phyloP scores from a whole-genome alignment of 345 rosid genomes.

The Salix arbutifolia region DNA sequence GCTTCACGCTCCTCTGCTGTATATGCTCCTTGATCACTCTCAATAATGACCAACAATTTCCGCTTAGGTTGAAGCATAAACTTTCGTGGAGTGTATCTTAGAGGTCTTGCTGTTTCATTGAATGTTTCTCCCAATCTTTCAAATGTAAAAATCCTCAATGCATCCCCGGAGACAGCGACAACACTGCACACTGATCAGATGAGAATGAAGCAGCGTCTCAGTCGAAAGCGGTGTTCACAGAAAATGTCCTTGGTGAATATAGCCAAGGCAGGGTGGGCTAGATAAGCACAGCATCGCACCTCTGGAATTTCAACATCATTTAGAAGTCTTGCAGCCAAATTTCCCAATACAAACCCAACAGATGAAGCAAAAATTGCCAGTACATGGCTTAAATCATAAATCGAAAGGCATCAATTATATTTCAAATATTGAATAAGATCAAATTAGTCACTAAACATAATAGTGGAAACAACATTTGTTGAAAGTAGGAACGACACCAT shows the following conservation, averaged over 20 bases:
- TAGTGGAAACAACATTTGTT: no score
- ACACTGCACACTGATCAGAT: conserved; percentile 98
- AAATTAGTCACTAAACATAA: no score
- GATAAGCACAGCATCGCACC: conserved; percentile 94
- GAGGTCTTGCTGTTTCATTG: conserved; percentile 82
- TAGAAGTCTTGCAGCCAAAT: conserved; percentile 12
- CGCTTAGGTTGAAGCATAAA: conserved; percentile 79
- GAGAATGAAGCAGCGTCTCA: conserved; percentile 93
- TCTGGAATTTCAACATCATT: no score
- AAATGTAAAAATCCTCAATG: conserved; percentile 86
- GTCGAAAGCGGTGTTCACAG: conserved; percentile 91
- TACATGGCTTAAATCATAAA: no score
- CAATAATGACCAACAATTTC: conserved; percentile 76
- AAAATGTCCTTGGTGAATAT: conserved; percentile 94
- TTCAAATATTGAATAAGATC: no score
- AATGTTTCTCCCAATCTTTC: conserved; percentile 96
- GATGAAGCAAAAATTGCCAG: no score
- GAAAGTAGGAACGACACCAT: no score
- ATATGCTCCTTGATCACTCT: conserved; percentile 95
- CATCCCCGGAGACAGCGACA: conserved; percentile 93
- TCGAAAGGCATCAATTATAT: no score
- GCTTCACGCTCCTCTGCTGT: conserved; percentile 97
- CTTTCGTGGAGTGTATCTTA: conserved; percentile 93
- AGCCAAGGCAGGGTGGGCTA: conserved; percentile 98
- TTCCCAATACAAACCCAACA: no score